Evolutionary conservation across 768 basidiomycete genomes (phyloP).

Genomic region (Pluteus cervinus): DNA sequence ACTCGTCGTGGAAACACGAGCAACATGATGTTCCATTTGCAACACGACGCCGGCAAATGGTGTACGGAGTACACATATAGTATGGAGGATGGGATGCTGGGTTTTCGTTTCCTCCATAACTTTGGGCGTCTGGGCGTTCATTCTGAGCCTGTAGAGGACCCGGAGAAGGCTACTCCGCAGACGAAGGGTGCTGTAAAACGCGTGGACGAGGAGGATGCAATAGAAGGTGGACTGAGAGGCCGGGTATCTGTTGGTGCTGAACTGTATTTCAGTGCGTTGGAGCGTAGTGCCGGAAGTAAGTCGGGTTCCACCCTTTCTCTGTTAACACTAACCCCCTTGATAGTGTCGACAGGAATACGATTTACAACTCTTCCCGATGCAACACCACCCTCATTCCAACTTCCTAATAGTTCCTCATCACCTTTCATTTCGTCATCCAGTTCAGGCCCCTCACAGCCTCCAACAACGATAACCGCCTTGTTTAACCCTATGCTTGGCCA

Average conservation of each 20-base stretch:
- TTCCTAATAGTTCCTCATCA: constrained; percentile 30
- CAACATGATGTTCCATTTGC: constrained; percentile 78
- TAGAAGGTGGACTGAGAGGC: constrained; percentile 87
- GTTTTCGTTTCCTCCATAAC: constrained; percentile 82
- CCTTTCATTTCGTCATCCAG: constrained; percentile 30
- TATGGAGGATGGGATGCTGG: constrained; percentile 92
- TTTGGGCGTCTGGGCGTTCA: constrained; percentile 65
- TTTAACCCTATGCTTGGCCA: constrained; percentile 98
- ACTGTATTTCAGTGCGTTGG: constrained; percentile 88
- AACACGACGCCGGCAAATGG: constrained; percentile 91
- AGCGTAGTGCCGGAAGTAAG: constrained; percentile 87
- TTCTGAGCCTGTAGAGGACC: constrained; percentile 28
- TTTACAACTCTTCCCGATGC: constrained; percentile 89
- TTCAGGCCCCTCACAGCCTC: constrained; percentile 61
- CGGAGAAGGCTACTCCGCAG: constrained; percentile 16
- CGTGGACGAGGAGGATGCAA: constrained; percentile 93
- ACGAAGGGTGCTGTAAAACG: constrained; percentile 52
- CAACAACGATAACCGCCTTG: constrained; percentile 89
- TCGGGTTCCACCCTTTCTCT: constrained; percentile 11
- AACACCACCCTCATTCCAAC: constrained; percentile 58
- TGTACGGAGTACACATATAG: constrained; percentile 94
- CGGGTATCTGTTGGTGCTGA: constrained; percentile 91
- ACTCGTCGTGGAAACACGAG: constrained; percentile 45
- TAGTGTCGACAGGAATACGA: constrained; percentile 91
- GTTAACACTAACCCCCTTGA: constrained; percentile 2